Conservation (phyloP, 108 stramenopile genomes). For the Nannochloropsis gaditana region DNA sequence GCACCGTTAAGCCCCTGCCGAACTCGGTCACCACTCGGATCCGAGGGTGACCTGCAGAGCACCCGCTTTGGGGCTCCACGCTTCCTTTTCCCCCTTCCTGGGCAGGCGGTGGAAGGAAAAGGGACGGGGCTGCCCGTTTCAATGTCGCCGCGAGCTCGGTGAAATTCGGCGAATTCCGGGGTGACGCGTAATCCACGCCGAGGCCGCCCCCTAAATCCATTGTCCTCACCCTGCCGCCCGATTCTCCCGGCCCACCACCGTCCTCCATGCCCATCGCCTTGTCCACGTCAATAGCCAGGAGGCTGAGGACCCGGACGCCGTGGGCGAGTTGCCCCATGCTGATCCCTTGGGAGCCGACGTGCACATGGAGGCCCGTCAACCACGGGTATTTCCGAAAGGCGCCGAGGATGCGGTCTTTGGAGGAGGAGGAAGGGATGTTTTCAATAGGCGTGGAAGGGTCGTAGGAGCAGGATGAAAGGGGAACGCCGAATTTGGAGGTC, state of each 20-base stretch:
- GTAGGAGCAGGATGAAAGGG: not conserved
- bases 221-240: conserved; percentile 25
- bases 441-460: not conserved
- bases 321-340: conserved; percentile 43
- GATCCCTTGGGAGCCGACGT: conserved; percentile 53
- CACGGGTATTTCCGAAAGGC: conserved; percentile 44
- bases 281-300: conserved; percentile 40
- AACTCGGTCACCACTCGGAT: conserved; percentile 44
- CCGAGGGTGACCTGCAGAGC: not conserved
- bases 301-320: conserved; percentile 31
- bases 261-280: not conserved
- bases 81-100: not conserved
- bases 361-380: conserved; percentile 45
- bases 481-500: conserved; percentile 53
- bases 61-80: not conserved
- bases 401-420: conserved; percentile 7
- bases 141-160: conserved; percentile 37
- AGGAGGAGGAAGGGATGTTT: not conserved
- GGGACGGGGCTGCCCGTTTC: conserved; percentile 29
- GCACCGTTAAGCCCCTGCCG: conserved; percentile 43
- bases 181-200: conserved; percentile 49
- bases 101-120: conserved; percentile 20
- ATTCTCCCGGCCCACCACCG: not conserved
- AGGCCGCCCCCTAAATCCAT: conserved; percentile 54
- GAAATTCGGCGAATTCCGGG: conserved; percentile 35